phyloP scores from a whole-genome alignment of 78 protist species.

The Speleostelium caveatum region DNA sequence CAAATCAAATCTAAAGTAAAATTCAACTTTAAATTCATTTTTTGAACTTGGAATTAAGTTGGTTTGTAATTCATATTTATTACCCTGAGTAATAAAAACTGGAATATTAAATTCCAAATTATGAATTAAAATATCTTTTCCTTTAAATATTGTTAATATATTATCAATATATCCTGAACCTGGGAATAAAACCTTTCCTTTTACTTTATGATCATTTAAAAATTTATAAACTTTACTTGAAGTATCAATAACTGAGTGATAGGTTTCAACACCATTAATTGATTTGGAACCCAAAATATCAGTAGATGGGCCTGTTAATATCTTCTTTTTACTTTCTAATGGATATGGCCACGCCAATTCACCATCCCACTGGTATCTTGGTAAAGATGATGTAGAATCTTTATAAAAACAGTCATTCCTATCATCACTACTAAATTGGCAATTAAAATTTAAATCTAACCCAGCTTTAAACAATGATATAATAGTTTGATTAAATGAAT shows the following conservation, averaged over 20 bases:
- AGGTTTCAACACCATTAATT: neutral
- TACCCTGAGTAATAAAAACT: conserved; percentile 13
- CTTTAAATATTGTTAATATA: neutral
- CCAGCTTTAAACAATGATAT: neutral
- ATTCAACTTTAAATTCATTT: conserved; percentile 25
- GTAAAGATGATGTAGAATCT: neutral
- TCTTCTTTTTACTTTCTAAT: neutral
- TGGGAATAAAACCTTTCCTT: conserved; percentile 62
- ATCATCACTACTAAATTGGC: neutral
- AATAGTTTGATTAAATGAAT: neutral
- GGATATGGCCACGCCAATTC: conserved; percentile 32
- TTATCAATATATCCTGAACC: conserved; percentile 73
- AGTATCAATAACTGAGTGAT: too few relatives aligned
- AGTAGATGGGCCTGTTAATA: conserved; percentile 11
- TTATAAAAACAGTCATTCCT: neutral
- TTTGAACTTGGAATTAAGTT: neutral
- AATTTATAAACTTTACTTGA: too few relatives aligned
- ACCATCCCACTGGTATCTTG: conserved; percentile 62
- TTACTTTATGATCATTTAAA: conserved; percentile 36
- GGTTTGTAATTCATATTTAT: conserved; percentile 14
- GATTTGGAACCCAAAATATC: neutral
- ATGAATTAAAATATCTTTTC: conserved; percentile 13
- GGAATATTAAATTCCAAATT: conserved; percentile 41
- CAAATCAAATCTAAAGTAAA: conserved; percentile 18
- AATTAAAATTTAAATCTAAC: conserved; percentile 4